Conservation (phyloP, 192 early-diverging fungal genomes). For the Physocladia obscura region DNA sequence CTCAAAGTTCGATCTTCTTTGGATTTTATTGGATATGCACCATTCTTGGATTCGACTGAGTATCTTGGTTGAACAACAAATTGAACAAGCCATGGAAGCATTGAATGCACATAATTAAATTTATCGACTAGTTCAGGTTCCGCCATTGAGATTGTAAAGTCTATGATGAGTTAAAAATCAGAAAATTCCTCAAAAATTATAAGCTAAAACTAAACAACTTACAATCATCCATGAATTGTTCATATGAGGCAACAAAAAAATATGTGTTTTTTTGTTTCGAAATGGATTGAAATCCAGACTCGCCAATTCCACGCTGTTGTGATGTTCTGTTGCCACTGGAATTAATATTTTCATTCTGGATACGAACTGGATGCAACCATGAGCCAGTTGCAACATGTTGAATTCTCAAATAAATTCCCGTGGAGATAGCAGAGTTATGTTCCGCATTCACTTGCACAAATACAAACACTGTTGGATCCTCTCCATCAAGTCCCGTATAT, state of each 20-base stretch:
- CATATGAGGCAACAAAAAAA: constrained; percentile 14
- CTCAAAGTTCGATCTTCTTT: constrained; percentile 23
- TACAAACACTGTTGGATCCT: constrained; percentile 34
- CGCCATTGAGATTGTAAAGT: constrained; percentile 29
- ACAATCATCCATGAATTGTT: constrained; percentile 28
- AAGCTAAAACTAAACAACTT: neutral
- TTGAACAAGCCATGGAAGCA: constrained; percentile 23
- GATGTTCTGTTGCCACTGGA: too few species aligned
- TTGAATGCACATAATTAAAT: constrained; percentile 32
- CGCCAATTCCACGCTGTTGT: too few species aligned
- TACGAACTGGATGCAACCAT: constrained; percentile 30
- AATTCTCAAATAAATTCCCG: constrained; percentile 28
- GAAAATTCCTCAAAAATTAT: neutral
- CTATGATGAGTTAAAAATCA: neutral
- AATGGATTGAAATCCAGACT: too few species aligned
- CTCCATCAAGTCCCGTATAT: neutral
- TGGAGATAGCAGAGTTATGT: neutral
- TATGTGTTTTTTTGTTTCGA: neutral
- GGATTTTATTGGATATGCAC: constrained; percentile 21
- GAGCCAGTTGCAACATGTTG: constrained; percentile 33
- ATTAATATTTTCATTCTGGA: neutral
- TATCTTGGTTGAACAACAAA: neutral
- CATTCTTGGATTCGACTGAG: neutral
- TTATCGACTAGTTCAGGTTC: constrained; percentile 24
- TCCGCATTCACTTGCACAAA: constrained; percentile 32